phyloP scores from a whole-genome alignment of 768 basidiomycete species.

The Amanita muscaria region DNA sequence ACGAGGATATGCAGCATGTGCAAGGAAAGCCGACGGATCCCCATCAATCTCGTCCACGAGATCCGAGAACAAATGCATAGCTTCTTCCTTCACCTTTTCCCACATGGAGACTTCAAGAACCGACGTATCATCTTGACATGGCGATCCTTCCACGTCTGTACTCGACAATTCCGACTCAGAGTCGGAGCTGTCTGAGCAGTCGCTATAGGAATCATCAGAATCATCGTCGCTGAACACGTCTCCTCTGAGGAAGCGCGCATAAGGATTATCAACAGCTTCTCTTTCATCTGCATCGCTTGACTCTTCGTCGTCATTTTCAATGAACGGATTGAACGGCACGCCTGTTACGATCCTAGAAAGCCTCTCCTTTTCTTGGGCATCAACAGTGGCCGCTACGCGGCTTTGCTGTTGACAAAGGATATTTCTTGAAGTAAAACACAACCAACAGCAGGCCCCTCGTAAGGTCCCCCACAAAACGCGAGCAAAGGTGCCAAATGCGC shows the following conservation, averaged over 20 bases:
- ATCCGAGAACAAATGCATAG: conserved; percentile 3
- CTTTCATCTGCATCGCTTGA: conserved; percentile 14
- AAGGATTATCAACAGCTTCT: conserved; percentile 31
- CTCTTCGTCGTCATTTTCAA: conserved; percentile 16
- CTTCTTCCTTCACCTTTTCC: conserved; percentile 2
- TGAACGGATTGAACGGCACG: conserved; percentile 6
- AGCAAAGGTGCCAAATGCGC: conserved; percentile 14
- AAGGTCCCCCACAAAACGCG: conserved; percentile 19
- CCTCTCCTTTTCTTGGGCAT: conserved; percentile 11
- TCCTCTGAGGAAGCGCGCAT: conserved; percentile 51
- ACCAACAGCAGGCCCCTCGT: conserved; percentile 14
- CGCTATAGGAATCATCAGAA: conserved; percentile 19
- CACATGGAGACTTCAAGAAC: neutral
- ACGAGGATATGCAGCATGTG: conserved; percentile 7
- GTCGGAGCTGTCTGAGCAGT: conserved; percentile 16
- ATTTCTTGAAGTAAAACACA: conserved; percentile 12
- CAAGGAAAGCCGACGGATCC: conserved; percentile 2
- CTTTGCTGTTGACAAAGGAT: conserved; percentile 7
- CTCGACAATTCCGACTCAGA: conserved; percentile 15
- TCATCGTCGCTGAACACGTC: conserved; percentile 38
- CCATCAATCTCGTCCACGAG: conserved; percentile 4
- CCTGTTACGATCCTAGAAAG: neutral
- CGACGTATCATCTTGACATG: neutral
- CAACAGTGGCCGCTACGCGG: conserved; percentile 8
- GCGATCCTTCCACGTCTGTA: conserved; percentile 14